Base-by-base conservation (phyloP, 106 monocot genomes). In the Gastrodia elata region DNA sequence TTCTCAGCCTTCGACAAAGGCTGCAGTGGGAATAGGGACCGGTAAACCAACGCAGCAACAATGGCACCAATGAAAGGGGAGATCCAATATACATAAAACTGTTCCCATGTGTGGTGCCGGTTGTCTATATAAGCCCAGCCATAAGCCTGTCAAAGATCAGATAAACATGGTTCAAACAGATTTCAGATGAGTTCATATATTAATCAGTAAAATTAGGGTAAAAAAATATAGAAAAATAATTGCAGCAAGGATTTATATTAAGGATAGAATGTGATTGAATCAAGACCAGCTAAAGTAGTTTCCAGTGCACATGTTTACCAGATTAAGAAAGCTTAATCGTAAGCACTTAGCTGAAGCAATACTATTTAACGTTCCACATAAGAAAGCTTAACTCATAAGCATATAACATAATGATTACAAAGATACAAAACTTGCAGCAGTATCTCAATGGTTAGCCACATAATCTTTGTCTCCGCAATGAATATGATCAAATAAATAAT, bases 51-150 rank as follows among this genome's bases (percentile, higher is more conserved):
- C 48, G 68, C 76, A 68, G 76, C 76, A 68, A 76, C 46, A 68
- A 76, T 68, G 49, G 76, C 68, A 38, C 76, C 76, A 68, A 68
- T 48, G 76, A 76, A 76, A 6, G 76, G 41, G 16, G 48, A 41
- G 48, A 76, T 76, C 76, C 76, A 76, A 44, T 76, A 76, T 30
- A 76, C 68, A 49, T 76, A 76, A 49, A 76, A 68, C 3, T 76
- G 76, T 24, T 68, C 68, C 76, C 76, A 76, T 68, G 68, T 48
- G 44, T 68, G 68, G 43, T 68, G 76, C 46, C 20, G 13, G 32
- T 69, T 41, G 24, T 69, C 4, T 22, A 69, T 14, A 69, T 69
- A 69, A 0, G 69, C 69, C 69, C 69, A 69, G 18, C 69, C 69
- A 41, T 39, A 69, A 9, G 69, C 69, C 69, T 69, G 69, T 26